Conservation (phyloP, 139 green algal species). For the Zygnema circumcarinatum region DNA sequence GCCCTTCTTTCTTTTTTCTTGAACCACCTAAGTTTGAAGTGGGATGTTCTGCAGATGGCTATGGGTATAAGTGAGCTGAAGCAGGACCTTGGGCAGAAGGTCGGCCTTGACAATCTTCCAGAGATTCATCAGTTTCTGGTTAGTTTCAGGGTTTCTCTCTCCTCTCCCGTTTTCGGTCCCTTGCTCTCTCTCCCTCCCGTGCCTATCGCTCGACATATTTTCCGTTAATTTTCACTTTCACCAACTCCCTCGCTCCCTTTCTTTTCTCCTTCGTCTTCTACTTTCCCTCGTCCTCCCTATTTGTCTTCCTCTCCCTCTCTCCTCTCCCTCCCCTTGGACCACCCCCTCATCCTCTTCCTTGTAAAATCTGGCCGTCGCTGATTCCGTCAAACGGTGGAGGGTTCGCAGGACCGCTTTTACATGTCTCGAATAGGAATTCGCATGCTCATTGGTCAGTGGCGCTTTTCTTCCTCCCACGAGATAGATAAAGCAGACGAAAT, state of each 20-base stretch:
- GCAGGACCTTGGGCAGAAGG: conserved; percentile 69
- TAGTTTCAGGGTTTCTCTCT: not conserved
- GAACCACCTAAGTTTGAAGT: too few species aligned
- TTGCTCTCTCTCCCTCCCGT: not conserved
- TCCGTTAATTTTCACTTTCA: not conserved
- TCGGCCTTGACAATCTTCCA: conserved; percentile 79
- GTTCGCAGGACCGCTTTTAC: conserved; percentile 87
- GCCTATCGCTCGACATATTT: too few species aligned
- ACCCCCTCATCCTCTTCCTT: not conserved
- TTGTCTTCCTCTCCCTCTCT: not conserved
- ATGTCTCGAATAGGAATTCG: conserved; percentile 96
- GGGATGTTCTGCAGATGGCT: conserved; percentile 88
- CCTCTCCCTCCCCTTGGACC: too few species aligned
- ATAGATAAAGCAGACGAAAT: not conserved
- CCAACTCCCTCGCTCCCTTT: not conserved
- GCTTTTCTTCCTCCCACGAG: conserved; percentile 16
- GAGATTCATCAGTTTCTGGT: conserved; percentile 97
- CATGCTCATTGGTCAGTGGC: conserved; percentile 86
- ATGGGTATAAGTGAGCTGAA: conserved; percentile 91
- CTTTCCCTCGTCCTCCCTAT: not conserved
- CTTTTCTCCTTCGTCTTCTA: not conserved
- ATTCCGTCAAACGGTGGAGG: too few species aligned
- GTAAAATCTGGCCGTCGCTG: too few species aligned
- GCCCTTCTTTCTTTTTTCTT: too few species aligned
- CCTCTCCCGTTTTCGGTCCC: not conserved